Base-by-base conservation (phyloP, 2,329 filamentous ascomycete genomes). In the Alternaria hordeiaustralica region DNA sequence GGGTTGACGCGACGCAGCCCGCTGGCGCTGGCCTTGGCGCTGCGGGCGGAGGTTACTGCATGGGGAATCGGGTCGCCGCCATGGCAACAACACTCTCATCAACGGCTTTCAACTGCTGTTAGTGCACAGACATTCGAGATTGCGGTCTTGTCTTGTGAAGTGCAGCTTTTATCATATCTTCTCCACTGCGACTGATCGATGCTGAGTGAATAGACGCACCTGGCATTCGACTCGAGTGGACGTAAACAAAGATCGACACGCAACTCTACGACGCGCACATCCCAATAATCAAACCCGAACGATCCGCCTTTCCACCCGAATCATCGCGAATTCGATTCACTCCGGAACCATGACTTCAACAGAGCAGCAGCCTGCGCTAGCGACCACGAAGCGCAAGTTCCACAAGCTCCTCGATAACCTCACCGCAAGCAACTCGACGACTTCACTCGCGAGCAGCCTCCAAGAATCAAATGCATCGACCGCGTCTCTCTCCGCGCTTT, bases 341-440 rank as follows among this genome's bases (percentile, higher is more conserved):
- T 47, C 33, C 13, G n/a, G 51, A 20, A 62, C 15, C 18, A 63
- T 66, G 61, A 43, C 57, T 8, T 53, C 61, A 18, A 41, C 54
- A 45, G 78, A 71, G 12, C 69, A 68, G 45, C 72, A 74, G 58
- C 75, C 82, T 54, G 82, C 82, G 49, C 92, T 94, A 84, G 92
- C 92, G 76, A 88, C 90, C 23, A 92, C 90, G n/a, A 95, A 94
- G 82, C 87, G 92, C 71, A 94, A 94, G 80, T 94, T 94, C 83
- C 91, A 94, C 80, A 87, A 87, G 72, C 85, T 94, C 15, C 64
- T 70, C 28, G 68, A 93, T 75, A 82, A 83, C 70, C 80, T 87
- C 63, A 75, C 82, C 64, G 81, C 81, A 84, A 88, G 69, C 71
- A 87, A 87, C 73, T 87, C 81, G 18, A 71, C 78, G 47, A 74